Base-by-base conservation (phyloP, 108 stramenopile genomes). In the Nitzschia palea region DNA sequence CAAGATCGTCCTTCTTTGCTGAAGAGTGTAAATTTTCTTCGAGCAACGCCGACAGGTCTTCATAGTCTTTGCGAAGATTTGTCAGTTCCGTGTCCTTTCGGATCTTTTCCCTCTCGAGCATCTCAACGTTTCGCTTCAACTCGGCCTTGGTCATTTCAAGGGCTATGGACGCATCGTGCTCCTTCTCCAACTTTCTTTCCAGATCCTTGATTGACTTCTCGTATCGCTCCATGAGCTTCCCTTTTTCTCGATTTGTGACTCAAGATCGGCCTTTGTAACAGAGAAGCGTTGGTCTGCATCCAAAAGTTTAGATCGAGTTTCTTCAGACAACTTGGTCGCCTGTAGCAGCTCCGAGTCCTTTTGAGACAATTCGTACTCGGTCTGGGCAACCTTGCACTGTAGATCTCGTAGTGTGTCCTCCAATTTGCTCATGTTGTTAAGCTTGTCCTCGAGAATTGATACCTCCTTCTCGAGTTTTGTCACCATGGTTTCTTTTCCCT, bases 21-120 rank as follows among this genome's bases (percentile, higher is more conserved):
- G 65, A 58, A 32, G 53, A 44, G 34, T 74, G 73, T n/a, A 67
- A 55, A 17, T 67, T 61, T 36, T 74, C 73, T 33, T 73, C 73
- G 6, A 64, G 50, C 47, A 74, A 29, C 17, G 44, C 71, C 17
- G 60, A 44, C 33, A 74, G 18, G 2, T 73, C 71, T 22, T 68
- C 67, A 52, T 71, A 61, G 15, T 74, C 68, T 3, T 61, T 44
- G 22, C 73, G 64, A 31, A 80, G 64, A 32, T 37, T 64, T 1
- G 18, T n/a, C 45, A 65, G 22, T 56, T 80, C 73, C 1, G 60
- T 62, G 9, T 76, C 67, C 30, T 67, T 74, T 50, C 60, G 45
- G 37, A 45, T 31, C 30, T 43, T 60, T 53, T 67, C 73, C 5
- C 55, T 12, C 40, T 66, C 52, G 2, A 76, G 43, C 3, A 30